These are phyloP conservation scores for Podaxis pistillaris DNA, from an alignment of 768 basidiomycete genomes.

Conservation along the genomic window DNA sequence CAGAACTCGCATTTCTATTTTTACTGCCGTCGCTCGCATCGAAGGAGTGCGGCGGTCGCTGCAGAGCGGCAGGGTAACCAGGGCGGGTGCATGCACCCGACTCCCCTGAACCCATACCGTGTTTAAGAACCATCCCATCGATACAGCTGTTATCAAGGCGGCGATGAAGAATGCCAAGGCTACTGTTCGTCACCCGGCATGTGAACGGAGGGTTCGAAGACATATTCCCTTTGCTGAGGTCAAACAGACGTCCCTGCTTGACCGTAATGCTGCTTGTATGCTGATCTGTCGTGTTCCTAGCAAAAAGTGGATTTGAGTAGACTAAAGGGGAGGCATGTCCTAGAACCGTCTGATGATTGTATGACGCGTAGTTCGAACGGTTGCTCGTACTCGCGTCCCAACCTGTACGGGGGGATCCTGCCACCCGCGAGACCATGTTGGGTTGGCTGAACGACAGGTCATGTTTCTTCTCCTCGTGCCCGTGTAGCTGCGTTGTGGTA, in stretches of 20 bases:
- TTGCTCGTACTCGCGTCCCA: conserved; percentile 1
- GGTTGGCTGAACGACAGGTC: neutral
- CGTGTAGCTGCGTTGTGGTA: neutral
- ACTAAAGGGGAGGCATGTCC: neutral
- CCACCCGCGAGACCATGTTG: conserved; percentile 3
- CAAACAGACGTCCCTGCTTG: neutral
- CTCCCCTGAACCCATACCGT: neutral
- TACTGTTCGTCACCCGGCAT: neutral
- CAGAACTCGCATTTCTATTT: neutral
- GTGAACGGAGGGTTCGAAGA: neutral
- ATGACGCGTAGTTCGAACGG: neutral
- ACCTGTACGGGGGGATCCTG: neutral
- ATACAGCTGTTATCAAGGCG: neutral
- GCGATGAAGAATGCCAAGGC: neutral
- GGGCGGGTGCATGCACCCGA: neutral
- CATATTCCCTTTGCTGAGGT: neutral
- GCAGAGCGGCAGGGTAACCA: neutral
- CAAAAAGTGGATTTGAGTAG: conserved; percentile 1
- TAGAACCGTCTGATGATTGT: neutral
- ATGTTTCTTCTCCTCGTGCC: neutral
- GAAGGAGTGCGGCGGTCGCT: neutral
- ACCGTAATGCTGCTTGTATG: neutral
- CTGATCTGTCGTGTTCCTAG: neutral
- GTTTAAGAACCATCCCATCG: neutral
- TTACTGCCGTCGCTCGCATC: neutral